These are phyloP conservation scores for Kodamaea fukazawae DNA, from an alignment of 805 yeast genomes.

Conservation along the genomic window DNA sequence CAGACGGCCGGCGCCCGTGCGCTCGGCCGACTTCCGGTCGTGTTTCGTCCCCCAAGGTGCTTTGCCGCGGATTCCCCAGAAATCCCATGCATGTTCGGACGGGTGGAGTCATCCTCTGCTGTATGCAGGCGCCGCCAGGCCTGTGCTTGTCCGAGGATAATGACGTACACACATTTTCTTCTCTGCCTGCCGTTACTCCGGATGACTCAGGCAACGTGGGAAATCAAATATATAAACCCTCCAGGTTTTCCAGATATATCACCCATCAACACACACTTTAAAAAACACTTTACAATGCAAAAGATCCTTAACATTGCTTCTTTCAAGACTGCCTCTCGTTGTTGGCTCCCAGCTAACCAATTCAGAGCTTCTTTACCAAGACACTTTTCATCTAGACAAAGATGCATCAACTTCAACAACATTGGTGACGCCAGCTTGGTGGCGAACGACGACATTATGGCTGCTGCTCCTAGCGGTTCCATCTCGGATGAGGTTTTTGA, in stretches of 20 bases:
- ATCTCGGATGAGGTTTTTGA: conserved; percentile 28
- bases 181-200: conserved; percentile 11
- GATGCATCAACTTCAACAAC: conserved; percentile 35
- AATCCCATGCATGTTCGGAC: no score
- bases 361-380: conserved; percentile 18
- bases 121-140: no score
- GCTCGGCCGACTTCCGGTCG: no score
- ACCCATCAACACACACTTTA: no score
- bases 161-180: neutral
- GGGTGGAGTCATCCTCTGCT: no score
- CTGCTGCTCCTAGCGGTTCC: conserved; percentile 15
- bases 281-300: conserved; percentile 1
- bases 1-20: no score
- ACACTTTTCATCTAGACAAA: conserved; percentile 36
- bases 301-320: conserved; percentile 30
- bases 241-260: neutral
- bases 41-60: no score
- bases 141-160: no score
- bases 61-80: no score
- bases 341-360: conserved; percentile 38
- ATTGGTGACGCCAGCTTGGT: conserved; percentile 29
- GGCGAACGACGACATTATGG: conserved; percentile 33
- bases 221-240: conserved; percentile 3
- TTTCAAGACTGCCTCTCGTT: conserved; percentile 41
- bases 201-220: conserved; percentile 11